Base-by-base conservation (phyloP, 2,329 filamentous ascomycete genomes). In the Ampelomyces quisqualis region DNA sequence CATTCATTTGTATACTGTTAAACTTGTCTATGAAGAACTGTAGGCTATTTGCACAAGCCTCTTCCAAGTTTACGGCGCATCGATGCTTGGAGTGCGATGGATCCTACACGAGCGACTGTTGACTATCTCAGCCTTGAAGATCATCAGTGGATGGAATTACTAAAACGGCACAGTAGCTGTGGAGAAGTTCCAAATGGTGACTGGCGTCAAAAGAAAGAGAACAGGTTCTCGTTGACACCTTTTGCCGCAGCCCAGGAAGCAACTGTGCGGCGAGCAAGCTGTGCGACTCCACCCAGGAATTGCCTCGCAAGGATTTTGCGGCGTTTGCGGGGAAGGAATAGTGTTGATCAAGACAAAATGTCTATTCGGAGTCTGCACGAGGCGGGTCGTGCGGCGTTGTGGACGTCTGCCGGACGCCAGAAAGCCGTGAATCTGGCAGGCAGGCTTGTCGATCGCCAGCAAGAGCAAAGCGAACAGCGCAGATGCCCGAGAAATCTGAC, bases 251-350 rank as follows among this genome's bases (percentile, higher is more conserved):
- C 11, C n/a, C n/a, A n/a, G n/a, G 26, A 28, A 28, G 41, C 33
- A 27, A 14, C 13, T 26, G n/a, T 45, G 9, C 24, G 29, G 13
- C 29, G 20, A 19, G 41, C 28, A 10, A 17, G 22, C 7, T 33
- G 21, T 11, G 29, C 32, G 29, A 34, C 24, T 22, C 34, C n/a
- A 23, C 13, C 18, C 17, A 40, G 33, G 19, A 7, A 29, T 29
- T 23, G 38, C 2, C 34, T 44, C 14, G 34, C 32, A n/a, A 21
- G n/a, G 15, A 34, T 15, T 6, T 13, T 47, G 20, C 32, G 21
- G 24, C 27, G 33, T 18, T 28, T 47, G 21, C 29, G 28, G 20
- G 29, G 28, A 21, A 33, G 19, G 8, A 20, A 29, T 10, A 33
- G 22, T 33, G 20, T 29, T 6, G 32, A 38, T 20, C 26, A 34